A percentile compares a stretch with the other conserved stretches of the same genome.
These are phyloP conservation scores for Ophiognomonia clavigignenti-juglandacearum DNA, from an alignment of 2,329 filamentous ascomycete species.

Conservation along the genomic window DNA sequence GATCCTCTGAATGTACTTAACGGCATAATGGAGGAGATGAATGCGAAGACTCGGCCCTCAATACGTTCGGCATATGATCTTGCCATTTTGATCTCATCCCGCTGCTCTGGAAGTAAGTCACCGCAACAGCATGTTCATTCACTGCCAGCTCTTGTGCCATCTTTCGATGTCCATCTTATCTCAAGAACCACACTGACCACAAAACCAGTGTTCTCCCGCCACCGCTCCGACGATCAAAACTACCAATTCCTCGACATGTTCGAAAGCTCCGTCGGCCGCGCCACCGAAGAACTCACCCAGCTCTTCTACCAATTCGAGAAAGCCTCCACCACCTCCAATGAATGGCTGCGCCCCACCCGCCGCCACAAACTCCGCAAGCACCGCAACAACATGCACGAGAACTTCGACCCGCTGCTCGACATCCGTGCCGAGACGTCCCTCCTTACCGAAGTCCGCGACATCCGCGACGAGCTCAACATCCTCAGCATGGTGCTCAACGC, in stretches of 20 bases:
- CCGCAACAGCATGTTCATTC: no score
- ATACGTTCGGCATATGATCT: constrained; percentile 59
- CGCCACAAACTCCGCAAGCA: constrained; percentile 25
- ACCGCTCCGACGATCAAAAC: constrained; percentile 52
- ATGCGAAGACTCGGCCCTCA: constrained; percentile 56
- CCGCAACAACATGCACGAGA: constrained; percentile 25
- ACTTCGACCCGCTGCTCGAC: constrained; percentile 52
- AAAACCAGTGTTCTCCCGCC: constrained; percentile 52
- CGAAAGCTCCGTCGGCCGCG: constrained; percentile 54
- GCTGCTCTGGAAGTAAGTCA: constrained; percentile 44
- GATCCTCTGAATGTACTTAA: constrained; percentile 61
- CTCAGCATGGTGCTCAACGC: constrained; percentile 49
- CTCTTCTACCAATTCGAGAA: constrained; percentile 56
- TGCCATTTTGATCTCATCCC: constrained; percentile 54
- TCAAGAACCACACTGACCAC: no score
- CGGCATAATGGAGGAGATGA: constrained; percentile 60
- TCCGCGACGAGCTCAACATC: constrained; percentile 66
- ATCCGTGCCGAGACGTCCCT: constrained; percentile 58
- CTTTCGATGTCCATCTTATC: neutral
- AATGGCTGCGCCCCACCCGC: constrained; percentile 38
- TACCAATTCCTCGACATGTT: constrained; percentile 67
- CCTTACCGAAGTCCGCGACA: constrained; percentile 61
- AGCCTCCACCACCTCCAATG: constrained; percentile 51
- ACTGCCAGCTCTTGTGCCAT: neutral
- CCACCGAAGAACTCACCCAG: constrained; percentile 49